Evolutionary conservation across 805 yeast genomes (phyloP), one percentile per base, ranked within the genome.

Genomic region (Metschnikowia rubicola): DNA sequence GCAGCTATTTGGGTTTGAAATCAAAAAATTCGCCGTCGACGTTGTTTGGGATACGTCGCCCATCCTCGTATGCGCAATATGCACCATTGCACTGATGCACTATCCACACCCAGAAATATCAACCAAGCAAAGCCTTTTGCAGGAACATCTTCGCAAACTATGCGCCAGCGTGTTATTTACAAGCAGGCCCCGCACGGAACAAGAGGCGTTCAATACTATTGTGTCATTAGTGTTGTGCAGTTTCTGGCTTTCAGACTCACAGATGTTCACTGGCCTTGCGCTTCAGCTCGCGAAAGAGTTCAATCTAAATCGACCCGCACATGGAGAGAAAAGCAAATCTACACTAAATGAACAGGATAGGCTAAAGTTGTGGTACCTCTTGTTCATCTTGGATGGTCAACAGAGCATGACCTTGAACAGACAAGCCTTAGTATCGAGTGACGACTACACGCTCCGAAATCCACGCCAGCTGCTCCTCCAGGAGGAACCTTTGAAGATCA

Each of bases 301-400:
- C 51, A 55, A 60, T 19, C 67, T 70, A 10, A 47, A 35, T 12
- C 46, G 41, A 30, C 54, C 50, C 2, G 31, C 35, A 5, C 34
- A 32, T 1, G 35, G 41, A 12, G 19, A 37, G 13, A 33, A n/a
- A 17, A 15, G 26, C 8, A 37, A 37, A 17, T 32, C 42, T 19
- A 30, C 50, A 2, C 32, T 55, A 4, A 39, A 58, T 9, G 55
- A 51, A 41, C 56, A 40, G 39, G 79, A 79, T 39, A 67, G 79
- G 42, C 62, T 83, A 40, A 81, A 80, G 54, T 64, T 84, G 37
- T 84, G 89, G 89, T 84, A 83, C 58, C 65, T 84, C 48, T 63
- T 84, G 17, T 84, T 79, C 60, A 77, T 82, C 9, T 64, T 83
- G 33, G 89, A 84, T 62, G 87, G 88, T 0, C 86, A 84, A 53